Conservation (phyloP, 2,329 filamentous ascomycete genomes). For the Lachnellula cervina region DNA sequence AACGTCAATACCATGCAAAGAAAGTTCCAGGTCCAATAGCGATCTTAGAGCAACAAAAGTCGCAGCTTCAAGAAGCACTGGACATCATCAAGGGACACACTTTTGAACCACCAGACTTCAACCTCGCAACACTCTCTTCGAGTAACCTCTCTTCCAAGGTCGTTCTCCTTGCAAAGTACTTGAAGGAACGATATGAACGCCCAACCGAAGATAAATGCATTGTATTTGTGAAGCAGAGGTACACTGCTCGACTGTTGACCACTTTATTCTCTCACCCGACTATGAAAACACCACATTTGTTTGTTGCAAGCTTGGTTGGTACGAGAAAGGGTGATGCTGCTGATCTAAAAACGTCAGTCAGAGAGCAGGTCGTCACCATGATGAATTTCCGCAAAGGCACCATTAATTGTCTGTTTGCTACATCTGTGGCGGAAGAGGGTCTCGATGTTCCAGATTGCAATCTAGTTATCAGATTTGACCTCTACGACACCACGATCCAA, state of each 20-base stretch:
- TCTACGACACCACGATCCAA: slow-evolving; percentile 85
- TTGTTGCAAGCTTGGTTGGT: slow-evolving; percentile 57
- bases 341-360: slow-evolving; percentile 58
- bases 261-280: slow-evolving; percentile 57
- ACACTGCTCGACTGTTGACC: slow-evolving; percentile 69
- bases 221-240: slow-evolving; percentile 76
- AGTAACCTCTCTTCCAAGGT: slow-evolving; percentile 68
- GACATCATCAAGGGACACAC: slow-evolving; percentile 49
- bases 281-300: slow-evolving; percentile 55
- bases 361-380: slow-evolving; percentile 69
- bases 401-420: slow-evolving; percentile 61
- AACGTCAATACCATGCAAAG: slow-evolving; percentile 34
- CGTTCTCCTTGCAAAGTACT: slow-evolving; percentile 51
- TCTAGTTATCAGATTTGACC: slow-evolving; percentile 70
- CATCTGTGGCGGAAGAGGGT: slow-evolving; percentile 63
- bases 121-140: slow-evolving; percentile 3
- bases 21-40: slow-evolving; percentile 28
- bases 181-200: slow-evolving; percentile 58
- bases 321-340: slow-evolving; percentile 45
- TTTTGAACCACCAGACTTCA: slow-evolving; percentile 37
- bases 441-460: slow-evolving; percentile 66
- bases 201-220: slow-evolving; percentile 66
- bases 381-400: slow-evolving; percentile 56
- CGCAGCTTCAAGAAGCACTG: slow-evolving; percentile 54
- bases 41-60: slow-evolving; percentile 48